Conservation (phyloP, 164 flowering plant genomes). For the Macadamia tetraphylla region DNA sequence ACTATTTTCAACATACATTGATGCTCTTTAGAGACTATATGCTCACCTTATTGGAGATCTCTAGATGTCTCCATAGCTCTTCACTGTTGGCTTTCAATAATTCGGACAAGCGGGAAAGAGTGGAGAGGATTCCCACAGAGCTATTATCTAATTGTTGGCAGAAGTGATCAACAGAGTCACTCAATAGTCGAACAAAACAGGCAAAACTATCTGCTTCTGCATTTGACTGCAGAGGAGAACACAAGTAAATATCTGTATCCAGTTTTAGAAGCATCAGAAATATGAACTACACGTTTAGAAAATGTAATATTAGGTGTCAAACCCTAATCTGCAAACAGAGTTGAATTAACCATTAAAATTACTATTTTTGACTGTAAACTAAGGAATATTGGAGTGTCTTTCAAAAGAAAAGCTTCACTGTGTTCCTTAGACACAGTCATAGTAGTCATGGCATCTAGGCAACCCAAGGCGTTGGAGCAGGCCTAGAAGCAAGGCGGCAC, state of each 20-base stretch:
- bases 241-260: not conserved
- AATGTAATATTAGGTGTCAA: too few species aligned
- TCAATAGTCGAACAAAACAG: constrained; percentile 62
- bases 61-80: constrained; percentile 68
- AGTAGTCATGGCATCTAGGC: too few species aligned
- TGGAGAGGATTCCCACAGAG: constrained; percentile 55
- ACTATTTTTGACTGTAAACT: too few species aligned
- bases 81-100: constrained; percentile 53
- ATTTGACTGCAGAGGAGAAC: constrained; percentile 39
- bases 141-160: constrained; percentile 67
- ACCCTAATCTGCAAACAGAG: too few species aligned
- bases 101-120: constrained; percentile 53
- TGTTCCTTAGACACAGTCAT: too few species aligned
- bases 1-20: not conserved
- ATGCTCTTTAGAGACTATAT: not conserved
- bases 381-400: too few species aligned
- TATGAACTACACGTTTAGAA: too few species aligned
- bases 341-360: too few species aligned
- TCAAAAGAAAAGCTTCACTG: too few species aligned
- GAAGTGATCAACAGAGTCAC: constrained; percentile 75
- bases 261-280: not conserved
- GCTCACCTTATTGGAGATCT: constrained; percentile 43
- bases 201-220: constrained; percentile 77
- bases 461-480: too few species aligned
- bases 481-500: too few species aligned